These are phyloP conservation scores for Asterella californica DNA, from an alignment of 225 moss, liverwort and hornwort species.

Conservation along the genomic window DNA sequence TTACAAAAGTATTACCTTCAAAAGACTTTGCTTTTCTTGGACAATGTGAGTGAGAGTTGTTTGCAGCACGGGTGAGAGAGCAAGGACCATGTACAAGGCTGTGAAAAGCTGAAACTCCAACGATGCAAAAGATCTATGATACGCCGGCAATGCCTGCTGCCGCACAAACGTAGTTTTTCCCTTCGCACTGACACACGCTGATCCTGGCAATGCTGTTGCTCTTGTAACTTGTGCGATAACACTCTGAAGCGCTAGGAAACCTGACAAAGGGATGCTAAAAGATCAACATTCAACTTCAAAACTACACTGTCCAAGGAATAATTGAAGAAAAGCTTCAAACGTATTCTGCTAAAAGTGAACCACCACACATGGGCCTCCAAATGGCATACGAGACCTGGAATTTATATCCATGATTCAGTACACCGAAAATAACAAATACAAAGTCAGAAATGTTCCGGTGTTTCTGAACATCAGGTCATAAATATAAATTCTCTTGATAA, in stretches of 20 bases:
- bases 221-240: conserved; percentile 73
- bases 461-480: neutral
- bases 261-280: conserved; percentile 30
- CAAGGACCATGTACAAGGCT: conserved; percentile 86
- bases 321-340: neutral
- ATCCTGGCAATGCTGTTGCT: conserved; percentile 60
- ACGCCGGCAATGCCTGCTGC: conserved; percentile 71
- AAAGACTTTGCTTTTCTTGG: conserved; percentile 69
- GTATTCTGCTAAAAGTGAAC: neutral
- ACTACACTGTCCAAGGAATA: no score
- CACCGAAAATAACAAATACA: neutral
- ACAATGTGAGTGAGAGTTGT: conserved; percentile 80
- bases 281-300: neutral
- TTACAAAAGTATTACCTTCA: conserved; percentile 51
- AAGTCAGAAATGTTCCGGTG: neutral
- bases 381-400: neutral
- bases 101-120: conserved; percentile 78
- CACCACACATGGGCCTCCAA: neutral
- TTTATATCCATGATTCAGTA: neutral
- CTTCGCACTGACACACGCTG: conserved; percentile 52
- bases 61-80: conserved; percentile 83
- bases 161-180: conserved; percentile 58
- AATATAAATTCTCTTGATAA: neutral
- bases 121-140: conserved; percentile 75
- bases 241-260: conserved; percentile 80